Evolutionary conservation across 164 flowering plant species (phyloP).

Genomic region (Paratinospora sagittata): DNA sequence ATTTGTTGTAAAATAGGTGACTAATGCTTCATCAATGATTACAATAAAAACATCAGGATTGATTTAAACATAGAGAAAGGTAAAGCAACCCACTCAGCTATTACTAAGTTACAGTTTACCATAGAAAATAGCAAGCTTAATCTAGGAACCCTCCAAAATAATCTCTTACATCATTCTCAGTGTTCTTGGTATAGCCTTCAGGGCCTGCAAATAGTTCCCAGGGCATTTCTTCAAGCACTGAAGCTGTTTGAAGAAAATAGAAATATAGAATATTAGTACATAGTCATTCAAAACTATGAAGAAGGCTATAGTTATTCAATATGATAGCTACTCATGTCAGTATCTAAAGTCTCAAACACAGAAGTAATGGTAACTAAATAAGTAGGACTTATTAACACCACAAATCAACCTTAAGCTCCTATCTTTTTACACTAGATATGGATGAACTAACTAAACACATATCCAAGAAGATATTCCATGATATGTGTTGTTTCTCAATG

Average conservation of each 20-base stretch:
- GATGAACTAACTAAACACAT: too few species aligned
- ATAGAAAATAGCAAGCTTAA: neutral
- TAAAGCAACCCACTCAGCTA: too few species aligned
- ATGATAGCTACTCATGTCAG: neutral
- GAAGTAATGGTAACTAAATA: neutral
- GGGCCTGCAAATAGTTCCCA: conserved; percentile 80
- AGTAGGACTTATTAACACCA: neutral
- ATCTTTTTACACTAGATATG: too few species aligned
- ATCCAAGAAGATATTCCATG: too few species aligned
- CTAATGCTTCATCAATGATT: too few species aligned
- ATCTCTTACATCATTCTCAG: conserved; percentile 93
- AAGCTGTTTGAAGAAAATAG: conserved; percentile 39
- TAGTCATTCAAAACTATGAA: neutral
- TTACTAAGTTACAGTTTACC: too few species aligned
- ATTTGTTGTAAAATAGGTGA: too few species aligned
- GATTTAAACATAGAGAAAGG: neutral
- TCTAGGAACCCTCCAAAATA: neutral
- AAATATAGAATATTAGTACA: neutral
- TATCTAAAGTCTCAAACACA: neutral
- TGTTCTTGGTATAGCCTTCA: conserved; percentile 88
- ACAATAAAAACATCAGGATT: too few species aligned
- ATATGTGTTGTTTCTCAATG: too few species aligned
- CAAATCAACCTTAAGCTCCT: too few species aligned
- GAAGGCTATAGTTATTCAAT: neutral
- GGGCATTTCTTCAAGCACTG: conserved; percentile 79